A percentile compares a stretch with the other conserved stretches of the same genome.
Evolutionary conservation across 2,329 filamentous ascomycete species (phyloP).

Genomic region (Colletotrichum echinochloae): DNA sequence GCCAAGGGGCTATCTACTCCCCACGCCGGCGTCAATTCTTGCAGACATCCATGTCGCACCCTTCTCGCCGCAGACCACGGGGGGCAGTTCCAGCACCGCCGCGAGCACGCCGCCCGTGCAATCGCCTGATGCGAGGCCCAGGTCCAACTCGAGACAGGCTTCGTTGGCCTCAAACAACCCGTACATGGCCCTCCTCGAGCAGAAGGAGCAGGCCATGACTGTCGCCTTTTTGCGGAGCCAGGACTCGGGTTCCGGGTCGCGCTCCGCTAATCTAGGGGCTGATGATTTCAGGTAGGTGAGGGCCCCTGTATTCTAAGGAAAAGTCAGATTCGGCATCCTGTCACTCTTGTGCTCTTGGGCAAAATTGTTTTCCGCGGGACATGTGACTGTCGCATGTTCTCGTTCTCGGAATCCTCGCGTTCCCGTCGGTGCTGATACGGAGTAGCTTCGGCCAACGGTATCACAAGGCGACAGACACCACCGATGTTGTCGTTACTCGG

Average conservation of each 20-base stretch:
- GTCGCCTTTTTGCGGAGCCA: conserved; percentile 47
- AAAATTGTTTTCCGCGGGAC: neutral
- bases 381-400: neutral
- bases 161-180: conserved; percentile 44
- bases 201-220: conserved; percentile 49
- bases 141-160: neutral
- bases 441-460: conserved; percentile 52
- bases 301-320: neutral
- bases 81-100: conserved; percentile 26
- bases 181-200: conserved; percentile 48
- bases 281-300: conserved; percentile 50
- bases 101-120: conserved; percentile 38
- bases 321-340: neutral
- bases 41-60: conserved; percentile 31
- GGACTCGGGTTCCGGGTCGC: conserved; percentile 40
- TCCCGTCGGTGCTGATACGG: neutral
- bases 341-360: neutral
- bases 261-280: conserved; percentile 43
- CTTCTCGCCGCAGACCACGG: conserved; percentile 30
- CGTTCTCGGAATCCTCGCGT: neutral
- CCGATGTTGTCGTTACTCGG: conserved; percentile 48
- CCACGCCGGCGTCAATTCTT: conserved; percentile 39
- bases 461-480: conserved; percentile 44
- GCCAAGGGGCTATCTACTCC: conserved; percentile 26
- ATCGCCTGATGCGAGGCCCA: conserved; percentile 39